A percentile compares a stretch with the other conserved stretches of the same genome.
Conservation (phyloP, 352 stramenopile species). For the Pythium diclinum region DNA sequence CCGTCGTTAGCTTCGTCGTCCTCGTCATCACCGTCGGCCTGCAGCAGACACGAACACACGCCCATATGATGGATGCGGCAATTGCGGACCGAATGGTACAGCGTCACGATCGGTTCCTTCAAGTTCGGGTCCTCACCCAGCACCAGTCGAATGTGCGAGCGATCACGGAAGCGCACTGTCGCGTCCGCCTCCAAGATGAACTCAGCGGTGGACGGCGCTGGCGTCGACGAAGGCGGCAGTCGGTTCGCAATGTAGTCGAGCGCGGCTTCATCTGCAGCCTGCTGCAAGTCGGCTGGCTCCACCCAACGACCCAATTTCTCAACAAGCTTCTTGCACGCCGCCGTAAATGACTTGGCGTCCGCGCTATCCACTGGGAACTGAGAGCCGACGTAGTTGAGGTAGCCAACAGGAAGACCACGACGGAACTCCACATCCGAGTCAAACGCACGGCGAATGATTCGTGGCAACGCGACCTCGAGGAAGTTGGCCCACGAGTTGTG, state of each 20-base stretch:
- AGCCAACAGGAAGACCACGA: constrained; percentile 64
- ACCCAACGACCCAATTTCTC: constrained; percentile 49
- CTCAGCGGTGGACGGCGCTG: constrained; percentile 21
- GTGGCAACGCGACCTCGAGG: constrained; percentile 72
- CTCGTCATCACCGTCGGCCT: constrained; percentile 30
- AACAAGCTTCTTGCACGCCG: constrained; percentile 48
- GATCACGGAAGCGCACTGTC: constrained; percentile 61
- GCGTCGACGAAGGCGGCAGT: constrained; percentile 40
- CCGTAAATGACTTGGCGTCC: constrained; percentile 48
- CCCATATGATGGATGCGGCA: constrained; percentile 85
- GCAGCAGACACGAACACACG: constrained; percentile 53
- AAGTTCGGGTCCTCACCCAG: constrained; percentile 53
- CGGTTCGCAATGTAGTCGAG: constrained; percentile 77
- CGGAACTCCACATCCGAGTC: constrained; percentile 74
- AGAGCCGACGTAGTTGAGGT: constrained; percentile 70
- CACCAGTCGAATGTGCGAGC: constrained; percentile 63
- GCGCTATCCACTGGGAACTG: constrained; percentile 43
- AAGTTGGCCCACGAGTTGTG: constrained; percentile 89
- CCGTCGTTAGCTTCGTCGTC: constrained; percentile 34
- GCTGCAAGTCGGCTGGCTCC: constrained; percentile 50
- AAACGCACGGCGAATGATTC: constrained; percentile 74
- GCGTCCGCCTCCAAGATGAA: constrained; percentile 49
- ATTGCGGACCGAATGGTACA: constrained; percentile 76
- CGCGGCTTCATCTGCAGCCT: constrained; percentile 70
- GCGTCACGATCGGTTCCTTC: constrained; percentile 55